Percentiles rank a stretch among this genome's conserved stretches.
Evolutionary conservation across 345 rosid species (phyloP).

Genomic region (Lepidium aucheri): DNA sequence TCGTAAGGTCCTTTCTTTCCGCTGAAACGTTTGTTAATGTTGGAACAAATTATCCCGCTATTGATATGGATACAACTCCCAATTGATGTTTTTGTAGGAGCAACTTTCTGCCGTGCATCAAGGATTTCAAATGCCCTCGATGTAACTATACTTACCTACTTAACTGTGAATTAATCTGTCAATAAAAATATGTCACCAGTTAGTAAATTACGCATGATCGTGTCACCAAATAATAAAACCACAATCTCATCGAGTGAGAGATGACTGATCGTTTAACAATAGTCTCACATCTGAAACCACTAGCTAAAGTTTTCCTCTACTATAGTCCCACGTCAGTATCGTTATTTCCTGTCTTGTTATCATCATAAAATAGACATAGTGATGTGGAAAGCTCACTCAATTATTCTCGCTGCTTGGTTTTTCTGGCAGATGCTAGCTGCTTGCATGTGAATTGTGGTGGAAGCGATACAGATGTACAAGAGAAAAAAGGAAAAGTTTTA

Average conservation of each 20-base stretch:
- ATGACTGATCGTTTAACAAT: not conserved
- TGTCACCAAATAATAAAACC: not conserved
- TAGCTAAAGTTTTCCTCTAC: not conserved
- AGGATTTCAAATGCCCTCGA: conserved; percentile 39
- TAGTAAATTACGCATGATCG: not conserved
- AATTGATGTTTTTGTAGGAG: conserved; percentile 27
- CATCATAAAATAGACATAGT: not conserved
- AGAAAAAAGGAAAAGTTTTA: conserved; percentile 21
- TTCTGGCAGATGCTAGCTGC: conserved; percentile 39
- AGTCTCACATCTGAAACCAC: not conserved
- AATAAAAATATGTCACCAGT: not conserved
- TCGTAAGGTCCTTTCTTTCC: conserved; percentile 38
- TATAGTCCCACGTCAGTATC: not conserved
- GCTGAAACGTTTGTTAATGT: not conserved
- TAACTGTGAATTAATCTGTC: not conserved
- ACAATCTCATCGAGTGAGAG: not conserved
- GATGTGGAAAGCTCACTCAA: not conserved
- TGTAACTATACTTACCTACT: conserved; percentile 37
- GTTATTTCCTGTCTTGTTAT: not conserved
- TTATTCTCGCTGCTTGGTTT: not conserved
- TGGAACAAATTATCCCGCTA: not conserved
- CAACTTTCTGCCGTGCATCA: conserved; percentile 46
- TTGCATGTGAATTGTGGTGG: conserved; percentile 66
- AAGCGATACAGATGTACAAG: conserved; percentile 27
- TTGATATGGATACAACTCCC: not conserved